Evolutionary conservation across 495 filamentous ascomycete genomes (phyloP).

Genomic region (Talaromyces ruber): DNA sequence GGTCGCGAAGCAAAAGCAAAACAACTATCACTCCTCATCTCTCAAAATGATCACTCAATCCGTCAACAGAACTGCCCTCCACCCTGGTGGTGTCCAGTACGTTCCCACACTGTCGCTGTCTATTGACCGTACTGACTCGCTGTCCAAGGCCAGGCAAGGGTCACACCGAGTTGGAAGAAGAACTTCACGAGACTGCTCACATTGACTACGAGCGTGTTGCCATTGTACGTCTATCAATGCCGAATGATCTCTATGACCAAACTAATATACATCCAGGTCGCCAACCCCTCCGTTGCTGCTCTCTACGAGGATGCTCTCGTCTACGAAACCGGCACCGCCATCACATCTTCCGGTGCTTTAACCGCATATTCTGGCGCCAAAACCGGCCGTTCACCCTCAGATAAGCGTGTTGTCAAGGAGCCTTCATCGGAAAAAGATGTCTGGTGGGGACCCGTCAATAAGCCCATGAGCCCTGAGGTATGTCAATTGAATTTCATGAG

Average conservation of each 20-base stretch:
- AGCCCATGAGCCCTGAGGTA: conserved; percentile 97
- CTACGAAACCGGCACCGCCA: conserved; percentile 95
- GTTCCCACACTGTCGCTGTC: conserved; percentile 24
- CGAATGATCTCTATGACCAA: neutral
- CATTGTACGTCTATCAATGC: conserved; percentile 56
- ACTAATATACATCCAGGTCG: conserved; percentile 46
- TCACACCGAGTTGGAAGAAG: conserved; percentile 95
- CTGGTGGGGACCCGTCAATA: conserved; percentile 99
- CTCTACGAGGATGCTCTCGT: conserved; percentile 99
- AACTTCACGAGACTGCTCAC: conserved; percentile 95
- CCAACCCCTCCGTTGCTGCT: conserved; percentile 84
- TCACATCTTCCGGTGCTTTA: conserved; percentile 88
- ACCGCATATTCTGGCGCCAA: conserved; percentile 97
- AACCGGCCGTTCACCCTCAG: conserved; percentile 90
- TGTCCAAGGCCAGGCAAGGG: conserved; percentile 61
- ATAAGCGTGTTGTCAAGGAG: conserved; percentile 97
- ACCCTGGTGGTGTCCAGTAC: conserved; percentile 89
- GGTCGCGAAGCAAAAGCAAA: conserved; percentile 50
- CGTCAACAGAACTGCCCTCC: conserved; percentile 83
- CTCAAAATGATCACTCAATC: conserved; percentile 62
- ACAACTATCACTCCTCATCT: conserved; percentile 55
- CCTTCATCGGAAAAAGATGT: conserved; percentile 79
- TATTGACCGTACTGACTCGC: conserved; percentile 21
- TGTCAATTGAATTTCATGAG: conserved; percentile 28
- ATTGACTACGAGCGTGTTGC: conserved; percentile 99